Evolutionary conservation across 2,329 filamentous ascomycete genomes (phyloP), one percentile per base, ranked within the genome.

Genomic region (Polytolypa hystricis): DNA sequence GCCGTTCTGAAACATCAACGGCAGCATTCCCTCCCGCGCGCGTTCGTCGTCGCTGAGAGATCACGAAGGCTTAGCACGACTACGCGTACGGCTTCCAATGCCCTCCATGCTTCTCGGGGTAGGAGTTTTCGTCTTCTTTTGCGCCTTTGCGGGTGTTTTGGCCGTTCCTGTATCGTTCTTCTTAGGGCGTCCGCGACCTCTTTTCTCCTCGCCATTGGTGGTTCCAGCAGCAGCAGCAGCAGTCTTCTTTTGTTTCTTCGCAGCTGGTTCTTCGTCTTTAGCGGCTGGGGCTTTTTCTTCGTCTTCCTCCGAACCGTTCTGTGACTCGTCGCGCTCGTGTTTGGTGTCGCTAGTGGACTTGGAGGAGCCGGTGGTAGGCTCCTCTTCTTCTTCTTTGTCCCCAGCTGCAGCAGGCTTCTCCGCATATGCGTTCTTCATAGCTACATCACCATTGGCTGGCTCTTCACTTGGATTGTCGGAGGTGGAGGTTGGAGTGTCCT

Each of bases 51-150:
- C n/a, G n/a, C n/a, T n/a, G n/a, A n/a, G n/a, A n/a, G n/a, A n/a
- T n/a, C n/a, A n/a, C n/a, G n/a, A 42, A 27, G 44, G 45, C 45
- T 61, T 56, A 32, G 55, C 56, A 18, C 58, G 56, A 42, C 57
- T 61, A 33, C 59, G 55, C 28, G 59, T 62, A 23, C 58, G 50
- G 42, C 55, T 61, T 21, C 59, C 56, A 40, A 57, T 52, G 7
- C 58, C 55, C 33, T 10, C 46, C 30, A 15, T 53, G 49, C 41
- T 56, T 53, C 44, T 35, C 18, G 42, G 40, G 5, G 33, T 41
- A 17, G 42, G 40, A 3, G 31, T 27, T 25, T 41, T 44, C 38
- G 39, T 43, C 11, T 31, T 33, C 17, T 42, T 39, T 25, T 41
- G 42, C 38, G 39, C 41, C 11, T 31, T 33, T 16, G 39, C 37